These are phyloP conservation scores for Wallacemonas sp. DNA, from an alignment of 208 protist species.

Conservation along the genomic window DNA sequence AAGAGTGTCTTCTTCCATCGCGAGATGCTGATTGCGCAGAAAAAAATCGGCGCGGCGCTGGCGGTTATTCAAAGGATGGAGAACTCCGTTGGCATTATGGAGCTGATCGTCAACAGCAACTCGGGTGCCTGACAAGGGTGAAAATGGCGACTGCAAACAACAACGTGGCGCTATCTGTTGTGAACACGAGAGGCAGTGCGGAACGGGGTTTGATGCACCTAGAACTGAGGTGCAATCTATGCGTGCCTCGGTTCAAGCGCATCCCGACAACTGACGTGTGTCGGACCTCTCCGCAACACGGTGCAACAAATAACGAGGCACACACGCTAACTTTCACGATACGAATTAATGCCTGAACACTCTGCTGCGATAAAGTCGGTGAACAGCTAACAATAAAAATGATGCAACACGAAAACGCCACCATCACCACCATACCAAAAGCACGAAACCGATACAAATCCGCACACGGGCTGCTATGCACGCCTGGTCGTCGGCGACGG, in stretches of 20 bases:
- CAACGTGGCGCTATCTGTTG: not conserved
- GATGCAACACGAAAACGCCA: constrained; percentile 14
- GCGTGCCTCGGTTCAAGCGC: too few relatives aligned
- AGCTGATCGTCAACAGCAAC: constrained; percentile 73
- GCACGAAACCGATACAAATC: too few relatives aligned
- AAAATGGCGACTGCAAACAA: not conserved
- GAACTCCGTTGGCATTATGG: constrained; percentile 73
- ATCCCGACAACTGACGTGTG: too few relatives aligned
- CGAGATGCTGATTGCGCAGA: constrained; percentile 71
- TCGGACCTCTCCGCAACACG: too few relatives aligned
- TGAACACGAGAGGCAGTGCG: too few relatives aligned
- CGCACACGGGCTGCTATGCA: too few relatives aligned
- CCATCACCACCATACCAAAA: constrained; percentile 24
- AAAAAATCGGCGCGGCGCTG: constrained; percentile 58
- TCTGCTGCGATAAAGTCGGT: not conserved
- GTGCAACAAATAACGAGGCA: not conserved
- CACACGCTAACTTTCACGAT: not conserved
- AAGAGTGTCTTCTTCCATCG: constrained; percentile 78
- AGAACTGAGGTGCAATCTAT: too few relatives aligned
- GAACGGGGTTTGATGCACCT: too few relatives aligned
- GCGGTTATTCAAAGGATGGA: constrained; percentile 68
- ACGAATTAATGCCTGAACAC: constrained; percentile 5
- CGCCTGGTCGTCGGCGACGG: too few relatives aligned
- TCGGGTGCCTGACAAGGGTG: constrained; percentile 10
- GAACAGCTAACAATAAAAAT: not conserved